Evolutionary conservation across 2,329 filamentous ascomycete species (phyloP).

Genomic region (Endoconidiophora laricicola): DNA sequence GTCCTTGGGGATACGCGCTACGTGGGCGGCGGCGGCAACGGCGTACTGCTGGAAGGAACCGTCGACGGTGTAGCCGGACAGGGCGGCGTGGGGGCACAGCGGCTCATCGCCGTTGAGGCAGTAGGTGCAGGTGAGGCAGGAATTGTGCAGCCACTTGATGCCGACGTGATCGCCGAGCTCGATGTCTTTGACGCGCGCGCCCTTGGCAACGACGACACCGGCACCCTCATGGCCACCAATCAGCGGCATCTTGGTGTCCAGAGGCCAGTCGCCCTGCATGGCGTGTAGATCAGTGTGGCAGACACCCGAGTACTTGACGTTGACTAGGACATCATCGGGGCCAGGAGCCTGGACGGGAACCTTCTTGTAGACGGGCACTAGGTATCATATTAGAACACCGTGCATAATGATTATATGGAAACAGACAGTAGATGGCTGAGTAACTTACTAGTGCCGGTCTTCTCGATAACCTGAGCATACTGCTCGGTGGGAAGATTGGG

Average conservation of each 20-base stretch:
- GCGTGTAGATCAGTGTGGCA: conserved; percentile 76
- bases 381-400: background rate
- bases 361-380: conserved; percentile 55
- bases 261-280: conserved; percentile 78
- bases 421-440: background rate
- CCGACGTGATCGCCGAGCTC: conserved; percentile 73
- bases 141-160: conserved; percentile 86
- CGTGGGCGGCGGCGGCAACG: conserved; percentile 71
- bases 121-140: conserved; percentile 69
- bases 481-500: conserved; percentile 58
- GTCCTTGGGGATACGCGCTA: conserved; percentile 66
- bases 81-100: conserved; percentile 55
- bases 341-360: conserved; percentile 69
- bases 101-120: conserved; percentile 70
- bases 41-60: conserved; percentile 88
- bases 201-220: conserved; percentile 65
- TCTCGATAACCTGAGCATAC: conserved; percentile 82
- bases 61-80: conserved; percentile 87
- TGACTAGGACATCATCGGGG: conserved; percentile 80
- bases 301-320: conserved; percentile 79
- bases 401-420: background rate
- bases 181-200: conserved; percentile 60
- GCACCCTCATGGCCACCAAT: conserved; percentile 71
- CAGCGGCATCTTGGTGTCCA: conserved; percentile 65
- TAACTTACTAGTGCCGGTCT: conserved; percentile 51